A percentile compares a stretch with the other conserved stretches of the same genome.
Conservation (phyloP, 1,284 basidiomycete species). For the Amylostereum areolatum region DNA sequence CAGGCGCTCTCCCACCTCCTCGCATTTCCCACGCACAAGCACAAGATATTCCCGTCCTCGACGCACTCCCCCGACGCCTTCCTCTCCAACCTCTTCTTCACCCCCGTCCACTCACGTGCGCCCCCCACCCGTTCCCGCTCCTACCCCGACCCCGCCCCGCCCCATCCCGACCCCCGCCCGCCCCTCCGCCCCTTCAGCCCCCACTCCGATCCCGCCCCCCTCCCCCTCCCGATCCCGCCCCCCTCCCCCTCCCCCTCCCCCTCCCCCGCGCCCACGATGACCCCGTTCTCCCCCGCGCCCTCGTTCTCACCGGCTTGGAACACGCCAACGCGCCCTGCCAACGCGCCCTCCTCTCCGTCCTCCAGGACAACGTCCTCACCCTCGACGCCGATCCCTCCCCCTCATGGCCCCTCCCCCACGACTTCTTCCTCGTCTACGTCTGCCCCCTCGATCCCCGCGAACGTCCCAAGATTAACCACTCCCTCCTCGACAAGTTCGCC, state of each 20-base stretch:
- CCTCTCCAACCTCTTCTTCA: slow-evolving; percentile 12
- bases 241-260: slow-evolving; percentile 12
- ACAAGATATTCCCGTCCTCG: slow-evolving; percentile 36
- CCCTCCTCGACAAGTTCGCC: slow-evolving; percentile 67
- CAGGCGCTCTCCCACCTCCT: slow-evolving; percentile 58
- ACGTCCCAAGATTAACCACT: slow-evolving; percentile 56
- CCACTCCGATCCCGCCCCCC: slow-evolving; percentile 7
- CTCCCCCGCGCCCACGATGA: slow-evolving; percentile 12
- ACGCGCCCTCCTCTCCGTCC: slow-evolving; percentile 46
- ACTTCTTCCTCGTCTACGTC: slow-evolving; percentile 69
- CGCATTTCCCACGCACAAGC: slow-evolving; percentile 49
- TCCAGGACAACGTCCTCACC: slow-evolving; percentile 47
- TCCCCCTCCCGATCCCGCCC: slow-evolving; percentile 7
- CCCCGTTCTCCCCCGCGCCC: slow-evolving; percentile 45
- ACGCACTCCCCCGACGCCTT: slow-evolving; percentile 12
- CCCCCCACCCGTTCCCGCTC: slow-evolving; percentile 6
- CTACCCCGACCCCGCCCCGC: not conserved
- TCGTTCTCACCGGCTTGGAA: slow-evolving; percentile 69
- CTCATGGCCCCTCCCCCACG: slow-evolving; percentile 56
- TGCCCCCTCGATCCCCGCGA: slow-evolving; percentile 57
- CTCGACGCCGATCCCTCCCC: slow-evolving; percentile 24
- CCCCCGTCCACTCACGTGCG: not conserved
- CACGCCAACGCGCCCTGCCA: slow-evolving; percentile 50
- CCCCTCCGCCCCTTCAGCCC: slow-evolving; percentile 4
- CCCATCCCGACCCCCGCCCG: slow-evolving; percentile 1